Conservation (phyloP, 768 basidiomycete genomes). For the Pleurotus tuoliensis region DNA sequence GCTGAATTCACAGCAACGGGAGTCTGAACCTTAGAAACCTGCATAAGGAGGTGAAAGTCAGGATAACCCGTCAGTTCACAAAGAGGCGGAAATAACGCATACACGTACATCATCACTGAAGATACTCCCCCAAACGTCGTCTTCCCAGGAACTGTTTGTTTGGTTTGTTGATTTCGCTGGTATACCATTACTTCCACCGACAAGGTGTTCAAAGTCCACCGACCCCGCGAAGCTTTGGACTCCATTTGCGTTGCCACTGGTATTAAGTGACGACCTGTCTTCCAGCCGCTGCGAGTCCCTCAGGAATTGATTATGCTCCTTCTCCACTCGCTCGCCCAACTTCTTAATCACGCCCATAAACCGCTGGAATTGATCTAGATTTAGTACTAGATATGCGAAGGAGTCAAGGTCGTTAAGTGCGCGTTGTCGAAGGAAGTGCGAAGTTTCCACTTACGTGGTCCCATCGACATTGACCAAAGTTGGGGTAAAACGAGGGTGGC, state of each 20-base stretch:
- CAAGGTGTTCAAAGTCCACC: conserved; percentile 85
- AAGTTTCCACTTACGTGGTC: conserved; percentile 60
- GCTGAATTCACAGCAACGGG: conserved; percentile 21
- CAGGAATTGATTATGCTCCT: conserved; percentile 88
- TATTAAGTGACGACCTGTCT: conserved; percentile 56
- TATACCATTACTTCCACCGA: conserved; percentile 51
- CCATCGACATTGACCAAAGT: conserved; percentile 97
- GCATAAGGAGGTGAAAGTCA: not conserved
- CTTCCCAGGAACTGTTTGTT: conserved; percentile 57
- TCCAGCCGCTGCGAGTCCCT: conserved; percentile 91
- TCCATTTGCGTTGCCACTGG: conserved; percentile 33
- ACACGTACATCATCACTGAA: conserved; percentile 39
- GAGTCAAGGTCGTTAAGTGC: no score
- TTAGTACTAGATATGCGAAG: conserved; percentile 49
- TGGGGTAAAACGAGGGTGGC: conserved; percentile 87
- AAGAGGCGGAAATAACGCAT: conserved; percentile 9
- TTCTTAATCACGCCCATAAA: conserved; percentile 86
- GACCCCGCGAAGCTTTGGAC: conserved; percentile 37
- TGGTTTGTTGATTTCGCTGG: conserved; percentile 40
- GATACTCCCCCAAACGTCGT: conserved; percentile 84
- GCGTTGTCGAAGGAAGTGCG: no score
- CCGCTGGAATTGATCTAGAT: conserved; percentile 81
- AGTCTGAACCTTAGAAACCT: conserved; percentile 18
- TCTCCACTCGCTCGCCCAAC: conserved; percentile 82
- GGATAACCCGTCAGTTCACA: conserved; percentile 3